Conservation (phyloP, 2,329 filamentous ascomycete genomes). For the Albophoma yamanashiensis region DNA sequence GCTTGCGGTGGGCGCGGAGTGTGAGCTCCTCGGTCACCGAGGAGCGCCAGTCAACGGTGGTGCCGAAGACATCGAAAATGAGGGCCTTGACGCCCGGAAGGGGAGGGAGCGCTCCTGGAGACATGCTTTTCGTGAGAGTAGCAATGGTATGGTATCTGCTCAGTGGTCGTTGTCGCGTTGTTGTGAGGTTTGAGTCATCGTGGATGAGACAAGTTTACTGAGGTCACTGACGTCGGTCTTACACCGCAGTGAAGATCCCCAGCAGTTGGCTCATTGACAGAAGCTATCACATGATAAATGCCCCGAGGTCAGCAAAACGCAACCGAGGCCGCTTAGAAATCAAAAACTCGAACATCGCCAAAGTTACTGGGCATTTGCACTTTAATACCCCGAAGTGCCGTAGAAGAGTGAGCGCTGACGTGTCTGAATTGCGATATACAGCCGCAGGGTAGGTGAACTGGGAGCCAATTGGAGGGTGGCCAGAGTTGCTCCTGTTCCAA, state of each 20-base stretch:
- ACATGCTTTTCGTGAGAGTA: constrained; percentile 12
- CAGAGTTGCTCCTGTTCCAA: neutral
- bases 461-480: neutral
- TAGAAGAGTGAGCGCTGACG: neutral
- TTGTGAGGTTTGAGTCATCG: neutral
- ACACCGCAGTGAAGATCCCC: neutral
- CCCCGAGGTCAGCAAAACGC: too few species aligned
- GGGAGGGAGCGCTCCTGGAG: constrained; percentile 12
- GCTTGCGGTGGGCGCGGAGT: constrained; percentile 35
- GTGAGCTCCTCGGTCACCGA: constrained; percentile 51
- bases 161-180: neutral
- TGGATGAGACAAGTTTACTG: neutral
- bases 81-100: constrained; percentile 41
- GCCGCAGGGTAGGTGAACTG: neutral
- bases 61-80: constrained; percentile 71
- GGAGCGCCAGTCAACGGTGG: constrained; percentile 67
- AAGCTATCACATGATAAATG: neutral
- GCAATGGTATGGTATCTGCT: neutral
- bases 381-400: too few species aligned
- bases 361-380: neutral
- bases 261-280: neutral
- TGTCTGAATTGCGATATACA: neutral
- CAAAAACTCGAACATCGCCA: too few species aligned
- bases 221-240: neutral
- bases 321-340: too few species aligned